These are phyloP conservation scores for Thielaviopsis euricoi DNA, from an alignment of 2,329 filamentous ascomycete genomes.

Conservation along the genomic window DNA sequence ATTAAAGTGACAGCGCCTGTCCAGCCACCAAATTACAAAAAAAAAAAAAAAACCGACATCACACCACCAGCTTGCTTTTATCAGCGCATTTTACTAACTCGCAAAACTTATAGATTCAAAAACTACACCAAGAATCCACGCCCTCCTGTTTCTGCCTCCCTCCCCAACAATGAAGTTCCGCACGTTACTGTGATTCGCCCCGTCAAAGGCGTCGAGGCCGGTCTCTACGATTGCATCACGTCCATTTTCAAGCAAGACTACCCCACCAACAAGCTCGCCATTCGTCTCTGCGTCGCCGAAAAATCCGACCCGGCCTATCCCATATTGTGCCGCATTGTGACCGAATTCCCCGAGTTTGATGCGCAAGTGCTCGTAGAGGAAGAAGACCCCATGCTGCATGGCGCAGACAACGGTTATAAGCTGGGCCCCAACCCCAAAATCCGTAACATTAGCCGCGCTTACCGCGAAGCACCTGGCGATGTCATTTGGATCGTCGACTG, in stretches of 20 bases:
- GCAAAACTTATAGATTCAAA: slow-evolving; percentile 26
- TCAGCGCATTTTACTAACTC: neutral
- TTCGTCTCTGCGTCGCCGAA: slow-evolving; percentile 69
- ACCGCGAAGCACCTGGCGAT: slow-evolving; percentile 73
- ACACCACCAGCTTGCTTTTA: neutral
- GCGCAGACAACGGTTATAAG: slow-evolving; percentile 30
- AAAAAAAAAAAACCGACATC: neutral
- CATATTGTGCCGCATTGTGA: slow-evolving; percentile 52
- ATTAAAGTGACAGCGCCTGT: neutral
- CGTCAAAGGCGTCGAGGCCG: slow-evolving; percentile 79
- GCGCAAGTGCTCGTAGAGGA: slow-evolving; percentile 63
- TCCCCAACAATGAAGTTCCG: slow-evolving; percentile 43
- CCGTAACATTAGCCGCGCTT: slow-evolving; percentile 85
- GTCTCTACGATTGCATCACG: slow-evolving; percentile 81
- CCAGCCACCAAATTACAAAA: neutral
- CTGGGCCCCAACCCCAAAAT: slow-evolving; percentile 98
- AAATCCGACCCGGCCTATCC: slow-evolving; percentile 61
- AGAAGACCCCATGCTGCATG: slow-evolving; percentile 56
- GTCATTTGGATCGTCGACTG: slow-evolving; percentile 92
- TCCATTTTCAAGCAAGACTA: slow-evolving; percentile 75
- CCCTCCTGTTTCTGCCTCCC: slow-evolving; percentile 33
- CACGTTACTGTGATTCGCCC: slow-evolving; percentile 85
- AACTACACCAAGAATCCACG: slow-evolving; percentile 33
- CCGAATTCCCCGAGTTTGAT: slow-evolving; percentile 57
- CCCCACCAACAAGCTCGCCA: slow-evolving; percentile 55